phyloP scores from a whole-genome alignment of 805 yeast species.

The Kurtzmaniella fragi region DNA sequence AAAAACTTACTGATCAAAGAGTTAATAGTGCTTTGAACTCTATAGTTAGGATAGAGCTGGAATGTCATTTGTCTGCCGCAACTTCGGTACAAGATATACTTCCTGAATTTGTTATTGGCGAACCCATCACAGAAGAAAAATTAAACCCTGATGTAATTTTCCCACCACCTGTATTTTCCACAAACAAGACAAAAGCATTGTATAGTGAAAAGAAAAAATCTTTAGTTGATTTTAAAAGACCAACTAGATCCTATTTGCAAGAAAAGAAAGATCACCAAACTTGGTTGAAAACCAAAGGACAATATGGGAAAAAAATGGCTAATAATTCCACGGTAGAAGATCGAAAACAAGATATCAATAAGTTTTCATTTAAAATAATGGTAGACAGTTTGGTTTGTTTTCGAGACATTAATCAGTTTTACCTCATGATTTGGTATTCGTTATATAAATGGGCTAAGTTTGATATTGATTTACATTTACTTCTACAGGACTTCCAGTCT shows the following conservation, averaged over 20 bases:
- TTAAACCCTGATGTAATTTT: slow-evolving; percentile 26
- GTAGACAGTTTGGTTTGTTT: slow-evolving; percentile 26
- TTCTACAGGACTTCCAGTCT: slow-evolving; percentile 1
- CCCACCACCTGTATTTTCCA: slow-evolving; percentile 24
- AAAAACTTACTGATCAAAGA: neutral
- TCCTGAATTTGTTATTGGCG: slow-evolving; percentile 10
- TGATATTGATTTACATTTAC: slow-evolving; percentile 4
- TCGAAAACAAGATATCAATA: slow-evolving; percentile 18
- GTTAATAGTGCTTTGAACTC: neutral
- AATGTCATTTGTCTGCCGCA: neutral
- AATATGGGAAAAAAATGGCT: slow-evolving; percentile 14
- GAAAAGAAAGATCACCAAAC: slow-evolving; percentile 10
- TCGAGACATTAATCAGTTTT: slow-evolving; percentile 26
- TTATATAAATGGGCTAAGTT: slow-evolving; percentile 32
- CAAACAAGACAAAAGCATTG: slow-evolving; percentile 18
- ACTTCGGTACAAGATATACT: slow-evolving; percentile 6
- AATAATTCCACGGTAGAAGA: slow-evolving; percentile 3
- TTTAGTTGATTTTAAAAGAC: slow-evolving; percentile 28
- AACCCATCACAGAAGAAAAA: slow-evolving; percentile 4
- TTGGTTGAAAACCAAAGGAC: slow-evolving; percentile 14
- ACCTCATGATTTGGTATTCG: slow-evolving; percentile 26
- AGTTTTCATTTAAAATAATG: slow-evolving; percentile 23
- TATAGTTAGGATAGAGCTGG: no score
- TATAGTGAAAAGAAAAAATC: slow-evolving; percentile 20
- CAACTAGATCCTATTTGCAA: slow-evolving; percentile 14